A percentile compares a stretch with the other conserved stretches of the same genome.
phyloP scores from a whole-genome alignment of 163 green algal genomes.

The Scenedesmus sp. region DNA sequence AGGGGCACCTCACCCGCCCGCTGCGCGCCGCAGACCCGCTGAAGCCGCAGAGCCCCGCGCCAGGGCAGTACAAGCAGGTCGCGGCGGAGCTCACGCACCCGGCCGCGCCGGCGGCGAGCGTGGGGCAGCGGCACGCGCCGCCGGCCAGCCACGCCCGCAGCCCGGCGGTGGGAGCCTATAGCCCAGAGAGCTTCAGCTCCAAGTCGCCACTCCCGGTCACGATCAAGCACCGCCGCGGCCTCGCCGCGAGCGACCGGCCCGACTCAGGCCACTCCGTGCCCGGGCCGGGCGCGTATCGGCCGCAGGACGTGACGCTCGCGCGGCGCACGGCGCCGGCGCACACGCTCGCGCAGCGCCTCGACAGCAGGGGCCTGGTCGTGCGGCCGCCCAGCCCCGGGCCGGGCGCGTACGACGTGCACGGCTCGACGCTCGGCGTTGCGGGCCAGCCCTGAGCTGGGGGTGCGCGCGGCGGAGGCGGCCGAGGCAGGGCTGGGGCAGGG shows the following conservation, averaged over 20 bases:
- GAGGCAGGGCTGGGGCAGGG: too few relatives aligned
- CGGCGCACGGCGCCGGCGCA: too few relatives aligned
- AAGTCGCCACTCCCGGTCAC: slow-evolving; percentile 34
- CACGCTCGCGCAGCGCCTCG: slow-evolving; percentile 4
- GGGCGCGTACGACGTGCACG: too few relatives aligned
- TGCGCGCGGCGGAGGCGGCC: too few relatives aligned
- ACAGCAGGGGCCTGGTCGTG: too few relatives aligned
- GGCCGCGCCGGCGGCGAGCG: slow-evolving; percentile 18
- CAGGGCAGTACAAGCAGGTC: slow-evolving; percentile 18
- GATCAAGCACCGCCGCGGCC: slow-evolving; percentile 17
- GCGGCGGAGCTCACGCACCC: slow-evolving; percentile 7
- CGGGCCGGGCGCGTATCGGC: slow-evolving; percentile 14
- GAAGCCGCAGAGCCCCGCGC: slow-evolving; percentile 26
- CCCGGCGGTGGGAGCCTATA: background rate
- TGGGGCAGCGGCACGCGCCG: slow-evolving; percentile 22
- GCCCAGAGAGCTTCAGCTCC: slow-evolving; percentile 3
- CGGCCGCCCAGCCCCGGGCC: too few relatives aligned
- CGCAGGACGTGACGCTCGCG: slow-evolving; percentile 26
- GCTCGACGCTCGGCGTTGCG: too few relatives aligned
- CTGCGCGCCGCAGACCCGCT: background rate
- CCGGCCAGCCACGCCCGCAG: background rate
- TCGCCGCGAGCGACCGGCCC: slow-evolving; percentile 7
- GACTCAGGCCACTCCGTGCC: slow-evolving; percentile 29
- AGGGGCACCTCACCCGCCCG: too few relatives aligned
- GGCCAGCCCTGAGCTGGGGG: too few relatives aligned